phyloP scores from a whole-genome alignment of 768 basidiomycete genomes.

The Mycena latifolia region DNA sequence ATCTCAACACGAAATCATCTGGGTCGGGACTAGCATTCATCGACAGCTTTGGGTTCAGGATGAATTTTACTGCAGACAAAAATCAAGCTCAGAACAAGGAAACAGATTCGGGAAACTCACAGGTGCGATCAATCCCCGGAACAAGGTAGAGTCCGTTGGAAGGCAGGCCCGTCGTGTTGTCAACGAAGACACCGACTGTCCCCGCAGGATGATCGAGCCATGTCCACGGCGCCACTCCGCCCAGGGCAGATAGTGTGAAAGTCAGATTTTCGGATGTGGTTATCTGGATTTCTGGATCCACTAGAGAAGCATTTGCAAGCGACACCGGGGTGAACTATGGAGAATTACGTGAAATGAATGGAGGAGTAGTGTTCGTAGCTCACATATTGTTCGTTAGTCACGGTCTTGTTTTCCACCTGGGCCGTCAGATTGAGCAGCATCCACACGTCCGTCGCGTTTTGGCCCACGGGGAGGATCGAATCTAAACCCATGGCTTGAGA shows the following conservation, averaged over 20 bases:
- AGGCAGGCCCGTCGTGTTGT: slow-evolving; percentile 53
- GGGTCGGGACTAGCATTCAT: slow-evolving; percentile 50
- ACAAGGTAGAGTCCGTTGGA: slow-evolving; percentile 68
- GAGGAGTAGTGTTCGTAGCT: too few species aligned
- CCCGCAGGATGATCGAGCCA: slow-evolving; percentile 72
- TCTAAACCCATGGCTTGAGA: slow-evolving; percentile 54
- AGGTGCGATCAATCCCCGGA: slow-evolving; percentile 64
- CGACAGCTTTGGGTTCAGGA: slow-evolving; percentile 54
- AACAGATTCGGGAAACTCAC: slow-evolving; percentile 46
- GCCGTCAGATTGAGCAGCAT: slow-evolving; percentile 64
- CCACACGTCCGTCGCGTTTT: slow-evolving; percentile 59
- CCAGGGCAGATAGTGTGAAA: slow-evolving; percentile 64
- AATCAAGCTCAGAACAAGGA: not conserved
- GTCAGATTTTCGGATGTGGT: slow-evolving; percentile 48
- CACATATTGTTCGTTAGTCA: slow-evolving; percentile 61
- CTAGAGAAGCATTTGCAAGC: slow-evolving; percentile 57
- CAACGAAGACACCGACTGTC: slow-evolving; percentile 66
- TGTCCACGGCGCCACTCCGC: slow-evolving; percentile 69
- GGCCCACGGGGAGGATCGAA: slow-evolving; percentile 58
- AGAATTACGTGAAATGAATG: too few species aligned
- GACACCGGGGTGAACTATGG: slow-evolving; percentile 65
- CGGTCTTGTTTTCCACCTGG: slow-evolving; percentile 50
- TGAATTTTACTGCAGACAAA: slow-evolving; percentile 54
- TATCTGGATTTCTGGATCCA: slow-evolving; percentile 62
- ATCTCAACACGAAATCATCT: slow-evolving; percentile 62